phyloP scores from a whole-genome alignment of 805 yeast genomes.

The Starmerella vaccinii region DNA sequence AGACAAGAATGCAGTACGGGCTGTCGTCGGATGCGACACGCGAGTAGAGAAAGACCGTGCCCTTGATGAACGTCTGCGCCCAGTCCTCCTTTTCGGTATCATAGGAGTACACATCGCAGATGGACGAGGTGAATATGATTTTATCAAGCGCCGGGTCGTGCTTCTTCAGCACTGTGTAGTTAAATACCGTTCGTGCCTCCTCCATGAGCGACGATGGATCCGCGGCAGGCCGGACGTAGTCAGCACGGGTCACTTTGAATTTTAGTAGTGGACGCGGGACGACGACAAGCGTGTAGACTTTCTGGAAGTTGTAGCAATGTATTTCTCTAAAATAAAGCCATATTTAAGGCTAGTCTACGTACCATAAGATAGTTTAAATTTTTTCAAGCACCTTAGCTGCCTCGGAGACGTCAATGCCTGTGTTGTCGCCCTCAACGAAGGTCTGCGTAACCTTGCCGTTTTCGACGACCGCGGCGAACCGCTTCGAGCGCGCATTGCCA shows the following conservation, averaged over 20 bases:
- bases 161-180: conserved; percentile 29
- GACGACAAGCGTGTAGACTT: background rate
- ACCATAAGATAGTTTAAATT: background rate
- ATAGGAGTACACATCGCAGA: conserved; percentile 35
- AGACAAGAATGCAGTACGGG: conserved; percentile 33
- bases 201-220: background rate
- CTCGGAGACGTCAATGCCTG: conserved; percentile 44
- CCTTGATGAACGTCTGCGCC: conserved; percentile 34
- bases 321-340: no score
- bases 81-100: conserved; percentile 29
- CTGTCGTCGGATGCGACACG: conserved; percentile 25
- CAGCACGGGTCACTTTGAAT: background rate
- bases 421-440: conserved; percentile 73
- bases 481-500: conserved; percentile 63
- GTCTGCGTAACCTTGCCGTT: conserved; percentile 59
- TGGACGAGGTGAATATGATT: conserved; percentile 32
- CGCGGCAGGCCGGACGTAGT: background rate
- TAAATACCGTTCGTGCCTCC: conserved; percentile 23
- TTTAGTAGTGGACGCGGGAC: background rate
- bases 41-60: conserved; percentile 34
- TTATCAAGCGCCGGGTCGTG: conserved; percentile 33
- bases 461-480: conserved; percentile 67
- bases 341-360: no score
- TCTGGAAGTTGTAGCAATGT: background rate
- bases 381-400: conserved; percentile 26